Base-by-base conservation (phyloP, 2,329 filamentous ascomycete genomes). In the Anisogramma anomala region DNA sequence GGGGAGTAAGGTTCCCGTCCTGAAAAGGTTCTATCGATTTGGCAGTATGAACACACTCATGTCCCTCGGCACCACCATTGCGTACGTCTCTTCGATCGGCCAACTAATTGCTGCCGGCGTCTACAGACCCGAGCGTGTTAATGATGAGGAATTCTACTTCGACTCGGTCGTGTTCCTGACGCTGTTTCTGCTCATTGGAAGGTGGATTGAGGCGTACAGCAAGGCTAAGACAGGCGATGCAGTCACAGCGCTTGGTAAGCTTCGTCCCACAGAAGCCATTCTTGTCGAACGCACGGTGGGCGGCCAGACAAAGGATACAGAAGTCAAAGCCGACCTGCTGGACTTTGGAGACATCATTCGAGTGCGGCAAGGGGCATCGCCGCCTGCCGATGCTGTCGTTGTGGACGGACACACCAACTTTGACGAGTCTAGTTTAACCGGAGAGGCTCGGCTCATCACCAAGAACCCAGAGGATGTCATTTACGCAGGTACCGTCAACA, bases 41-140 rank as follows among this genome's bases (percentile, higher is more conserved):
- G 88, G 88, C 7, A 94, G 87, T 64, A 95, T 95, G 88, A 94
- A 94, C 56, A 82, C 93, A 65, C 72, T 95, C 45, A 88, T 95
- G 61, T 91, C 83, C 6, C 70, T 94, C 2, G 88, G 87, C 5
- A 94, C 88, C 0, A 82, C 77, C 2, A 85, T 95, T 46, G 88
- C 88, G 1, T 94, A 94, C 57, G 66, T 93, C 47, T 80, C 85
- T 0, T 94, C 86, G 0, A 64, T 94, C 18, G 81, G 77, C 13
- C 79, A 93, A 49, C 71, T 95, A 56, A 79, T 85, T 38, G 74
- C 77, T 6, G 63, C 79, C 3, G 72, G 68, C 4, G 67, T 66
- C 3, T 54, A 60, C 14, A 53, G 63, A 9, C 55, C 55, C 3
- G 48, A 53, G 3, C 52, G 56, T 37, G 58, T 65, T 38, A 63